Conservation (phyloP, 2,329 filamentous ascomycete species). For the Ophiosphaerella herpotricha region DNA sequence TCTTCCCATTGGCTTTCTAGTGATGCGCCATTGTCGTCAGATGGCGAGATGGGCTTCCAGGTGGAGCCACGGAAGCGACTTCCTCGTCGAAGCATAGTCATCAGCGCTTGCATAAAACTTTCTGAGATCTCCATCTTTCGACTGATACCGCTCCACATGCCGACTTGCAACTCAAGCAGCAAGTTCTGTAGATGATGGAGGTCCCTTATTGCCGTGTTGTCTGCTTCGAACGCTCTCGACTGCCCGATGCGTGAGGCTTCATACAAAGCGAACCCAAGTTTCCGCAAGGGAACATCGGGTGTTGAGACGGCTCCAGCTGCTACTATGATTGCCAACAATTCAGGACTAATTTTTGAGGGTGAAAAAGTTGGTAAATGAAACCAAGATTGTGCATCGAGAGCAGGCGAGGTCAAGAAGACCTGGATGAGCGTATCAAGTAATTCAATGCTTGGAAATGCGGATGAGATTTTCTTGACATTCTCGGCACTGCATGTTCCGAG, state of each 20-base stretch:
- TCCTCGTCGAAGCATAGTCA: slow-evolving; percentile 62
- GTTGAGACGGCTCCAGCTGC: slow-evolving; percentile 65
- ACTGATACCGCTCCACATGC: slow-evolving; percentile 63
- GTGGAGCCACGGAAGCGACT: slow-evolving; percentile 63
- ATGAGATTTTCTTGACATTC: slow-evolving; percentile 57
- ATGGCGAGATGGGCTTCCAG: slow-evolving; percentile 58
- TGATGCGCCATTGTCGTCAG: slow-evolving; percentile 59
- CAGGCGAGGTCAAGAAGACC: slow-evolving; percentile 62
- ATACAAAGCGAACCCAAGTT: slow-evolving; percentile 61
- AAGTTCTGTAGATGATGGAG: slow-evolving; percentile 58
- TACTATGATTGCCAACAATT: slow-evolving; percentile 64
- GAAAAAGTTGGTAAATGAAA: slow-evolving; percentile 66
- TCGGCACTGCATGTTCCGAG: slow-evolving; percentile 61
- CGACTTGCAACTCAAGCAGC: slow-evolving; percentile 57
- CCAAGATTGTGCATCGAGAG: slow-evolving; percentile 62
- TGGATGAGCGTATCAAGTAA: slow-evolving; percentile 66
- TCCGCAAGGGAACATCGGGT: slow-evolving; percentile 60
- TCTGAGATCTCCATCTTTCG: slow-evolving; percentile 65
- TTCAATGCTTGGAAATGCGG: slow-evolving; percentile 66
- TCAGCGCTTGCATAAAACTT: slow-evolving; percentile 59
- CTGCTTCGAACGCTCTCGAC: slow-evolving; percentile 52
- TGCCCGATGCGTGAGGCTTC: slow-evolving; percentile 52
- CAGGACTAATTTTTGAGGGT: slow-evolving; percentile 60
- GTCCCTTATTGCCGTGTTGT: slow-evolving; percentile 57
- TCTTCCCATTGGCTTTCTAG: slow-evolving; percentile 68